Conservation (phyloP, 2,329 filamentous ascomycete genomes). For the Blumeriella jaapii region DNA sequence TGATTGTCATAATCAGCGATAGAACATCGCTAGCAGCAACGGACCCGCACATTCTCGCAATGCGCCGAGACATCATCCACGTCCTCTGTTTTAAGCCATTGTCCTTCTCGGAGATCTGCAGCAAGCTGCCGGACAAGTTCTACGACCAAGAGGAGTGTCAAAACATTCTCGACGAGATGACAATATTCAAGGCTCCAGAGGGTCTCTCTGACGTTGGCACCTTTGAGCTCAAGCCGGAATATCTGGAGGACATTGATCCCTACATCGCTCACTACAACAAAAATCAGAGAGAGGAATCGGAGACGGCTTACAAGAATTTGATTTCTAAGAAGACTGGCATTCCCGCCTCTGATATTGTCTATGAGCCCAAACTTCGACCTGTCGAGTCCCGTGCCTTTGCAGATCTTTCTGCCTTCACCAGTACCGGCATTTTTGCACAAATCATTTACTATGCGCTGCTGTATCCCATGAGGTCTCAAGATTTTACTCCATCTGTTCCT, state of each 20-base stretch:
- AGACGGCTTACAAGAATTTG: constrained; percentile 76
- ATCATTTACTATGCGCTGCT: constrained; percentile 80
- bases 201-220: constrained; percentile 86
- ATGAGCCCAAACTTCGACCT: constrained; percentile 70
- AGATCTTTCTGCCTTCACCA: constrained; percentile 66
- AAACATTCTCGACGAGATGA: constrained; percentile 73
- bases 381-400: constrained; percentile 70
- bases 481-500: constrained; percentile 62
- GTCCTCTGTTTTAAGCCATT: constrained; percentile 93
- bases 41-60: constrained; percentile 55
- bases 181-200: constrained; percentile 80
- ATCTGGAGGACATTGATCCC: constrained; percentile 80
- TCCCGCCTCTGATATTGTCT: constrained; percentile 71
- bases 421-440: constrained; percentile 76
- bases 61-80: constrained; percentile 84
- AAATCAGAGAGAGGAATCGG: constrained; percentile 92
- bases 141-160: constrained; percentile 85
- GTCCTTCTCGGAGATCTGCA: constrained; percentile 84
- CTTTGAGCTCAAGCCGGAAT: constrained; percentile 82
- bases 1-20: constrained; percentile 85
- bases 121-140: constrained; percentile 77
- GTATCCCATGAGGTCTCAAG: constrained; percentile 62
- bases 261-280: constrained; percentile 95
- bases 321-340: constrained; percentile 82
- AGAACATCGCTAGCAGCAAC: constrained; percentile 65